Conservation (phyloP, 2,329 filamentous ascomycete genomes). For the Hawksworthiomyces lignivorus region DNA sequence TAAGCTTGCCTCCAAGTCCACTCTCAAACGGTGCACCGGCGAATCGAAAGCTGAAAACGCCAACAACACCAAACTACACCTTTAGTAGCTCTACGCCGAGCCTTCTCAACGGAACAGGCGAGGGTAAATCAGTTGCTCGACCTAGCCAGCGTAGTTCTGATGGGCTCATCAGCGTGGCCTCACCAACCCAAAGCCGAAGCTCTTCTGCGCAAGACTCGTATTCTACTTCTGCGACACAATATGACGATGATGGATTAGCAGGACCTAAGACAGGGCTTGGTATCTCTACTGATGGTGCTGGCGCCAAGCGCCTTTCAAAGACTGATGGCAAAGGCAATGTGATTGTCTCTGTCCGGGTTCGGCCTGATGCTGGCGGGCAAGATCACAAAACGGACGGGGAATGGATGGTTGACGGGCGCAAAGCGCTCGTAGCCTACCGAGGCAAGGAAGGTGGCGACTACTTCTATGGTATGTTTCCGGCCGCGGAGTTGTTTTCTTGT, state of each 20-base stretch:
- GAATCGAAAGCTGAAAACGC: conserved; percentile 46
- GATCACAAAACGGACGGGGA: conserved; percentile 64
- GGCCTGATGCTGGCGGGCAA: conserved; percentile 67
- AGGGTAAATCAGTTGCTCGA: conserved; percentile 64
- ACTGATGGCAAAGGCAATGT: conserved; percentile 86
- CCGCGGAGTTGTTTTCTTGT: neutral
- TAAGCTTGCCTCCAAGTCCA: conserved; percentile 56
- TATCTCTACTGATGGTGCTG: conserved; percentile 15
- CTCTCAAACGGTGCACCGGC: conserved; percentile 44
- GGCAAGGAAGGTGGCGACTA: conserved; percentile 92
- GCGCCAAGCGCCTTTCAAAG: conserved; percentile 44
- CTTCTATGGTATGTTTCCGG: conserved; percentile 68
- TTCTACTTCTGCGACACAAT: conserved; percentile 80
- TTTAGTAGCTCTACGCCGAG: conserved; percentile 55
- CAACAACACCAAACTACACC: conserved; percentile 46
- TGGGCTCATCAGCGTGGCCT: conserved; percentile 67
- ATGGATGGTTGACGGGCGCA: conserved; percentile 85
- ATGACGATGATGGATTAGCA: conserved; percentile 66
- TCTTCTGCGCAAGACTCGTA: conserved; percentile 91
- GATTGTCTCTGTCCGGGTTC: conserved; percentile 85
- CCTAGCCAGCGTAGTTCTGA: conserved; percentile 62
- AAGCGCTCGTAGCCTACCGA: conserved; percentile 71
- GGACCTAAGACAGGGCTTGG: conserved; percentile 23
- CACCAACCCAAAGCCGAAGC: conserved; percentile 79
- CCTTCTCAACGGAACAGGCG: conserved; percentile 69